Conservation (phyloP, 2,329 filamentous ascomycete species). For the Aspergillus cejpii region DNA sequence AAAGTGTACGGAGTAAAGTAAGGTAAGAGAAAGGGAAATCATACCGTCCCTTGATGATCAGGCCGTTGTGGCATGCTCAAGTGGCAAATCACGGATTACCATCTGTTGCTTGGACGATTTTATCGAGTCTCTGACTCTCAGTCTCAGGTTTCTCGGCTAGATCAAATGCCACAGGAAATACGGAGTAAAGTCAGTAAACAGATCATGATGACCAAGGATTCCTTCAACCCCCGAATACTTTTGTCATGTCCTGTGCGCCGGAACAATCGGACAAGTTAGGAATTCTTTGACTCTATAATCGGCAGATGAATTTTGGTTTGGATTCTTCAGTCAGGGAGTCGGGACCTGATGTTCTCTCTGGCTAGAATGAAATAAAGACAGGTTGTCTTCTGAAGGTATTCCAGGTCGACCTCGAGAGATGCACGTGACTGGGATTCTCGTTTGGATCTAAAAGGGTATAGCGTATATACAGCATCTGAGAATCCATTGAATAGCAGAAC, state of each 20-base stretch:
- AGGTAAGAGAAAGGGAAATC: not conserved
- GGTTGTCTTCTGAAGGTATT: slow-evolving; percentile 1
- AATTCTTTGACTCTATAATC: not conserved
- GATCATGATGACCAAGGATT: not conserved
- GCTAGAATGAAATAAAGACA: no score
- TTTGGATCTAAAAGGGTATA: slow-evolving; percentile 11
- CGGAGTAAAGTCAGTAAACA: not conserved
- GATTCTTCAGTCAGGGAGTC: no score
- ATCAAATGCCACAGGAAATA: no score
- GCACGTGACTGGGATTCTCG: slow-evolving; percentile 14
- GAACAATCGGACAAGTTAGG: not conserved
- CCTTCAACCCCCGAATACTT: not conserved
- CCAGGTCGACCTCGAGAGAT: not conserved
- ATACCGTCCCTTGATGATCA: not conserved
- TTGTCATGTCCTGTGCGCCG: not conserved
- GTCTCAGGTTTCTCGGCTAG: no score
- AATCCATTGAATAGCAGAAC: not conserved
- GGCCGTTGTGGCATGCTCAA: not conserved
- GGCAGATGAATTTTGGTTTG: no score
- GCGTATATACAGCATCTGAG: slow-evolving; percentile 9
- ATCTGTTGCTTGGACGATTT: not conserved
- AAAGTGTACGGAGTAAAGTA: not conserved
- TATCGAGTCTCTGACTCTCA: no score
- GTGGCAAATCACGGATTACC: not conserved
- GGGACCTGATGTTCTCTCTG: no score